Evolutionary conservation across 305 asterid genomes (phyloP), one percentile per base, ranked within the genome.

Genomic region (Striga hermonthica): DNA sequence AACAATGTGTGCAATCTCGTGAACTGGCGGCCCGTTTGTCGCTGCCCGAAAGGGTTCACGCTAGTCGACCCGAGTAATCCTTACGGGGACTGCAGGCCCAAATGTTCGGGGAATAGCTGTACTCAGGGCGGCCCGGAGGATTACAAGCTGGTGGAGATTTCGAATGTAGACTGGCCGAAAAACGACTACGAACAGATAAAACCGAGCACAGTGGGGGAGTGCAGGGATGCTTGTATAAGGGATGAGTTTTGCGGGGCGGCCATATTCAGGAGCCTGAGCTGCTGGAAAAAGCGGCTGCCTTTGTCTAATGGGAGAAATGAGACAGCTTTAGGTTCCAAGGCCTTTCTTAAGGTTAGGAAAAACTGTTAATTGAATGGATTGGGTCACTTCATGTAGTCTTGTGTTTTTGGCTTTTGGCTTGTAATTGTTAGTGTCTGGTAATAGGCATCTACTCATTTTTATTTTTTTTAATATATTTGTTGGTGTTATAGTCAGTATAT

Each of bases 221-320:
- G 82, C 49, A 71, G 71, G 5, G 55, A 35, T 15, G 70, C 73
- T 31, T 81, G 84, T 62, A 36, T 70, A 48, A 39, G 12, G 5
- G 86, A 86, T 50, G 86, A 94, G 70, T 62, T 86, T 2, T 84
- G 94, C 22, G 83, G 55, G 36, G 86, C 58, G 44, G 71, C 84
- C 0, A 69, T 82, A 34, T 79, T 28, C 67, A 69, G 77, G 52
- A 0, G 0, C 34, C 35, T 31, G 5, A 65, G 35, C 64, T 88
- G 94, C 41, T 78, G 84, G 88, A 79, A 82, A 75, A 88, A 86
- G 83, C 78, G 43, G 70, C 70, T 82, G n/a, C 89, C 96, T 0
- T 75, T 84, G 11, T 75, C 88, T 1, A 81, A 82, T 58, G 91
- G 91, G 56, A 74, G 71, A 68, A 44, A 60, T 4, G 78, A 74